Evolutionary conservation across 148 eudicot species (phyloP).

Genomic region (Limonium bicolor): DNA sequence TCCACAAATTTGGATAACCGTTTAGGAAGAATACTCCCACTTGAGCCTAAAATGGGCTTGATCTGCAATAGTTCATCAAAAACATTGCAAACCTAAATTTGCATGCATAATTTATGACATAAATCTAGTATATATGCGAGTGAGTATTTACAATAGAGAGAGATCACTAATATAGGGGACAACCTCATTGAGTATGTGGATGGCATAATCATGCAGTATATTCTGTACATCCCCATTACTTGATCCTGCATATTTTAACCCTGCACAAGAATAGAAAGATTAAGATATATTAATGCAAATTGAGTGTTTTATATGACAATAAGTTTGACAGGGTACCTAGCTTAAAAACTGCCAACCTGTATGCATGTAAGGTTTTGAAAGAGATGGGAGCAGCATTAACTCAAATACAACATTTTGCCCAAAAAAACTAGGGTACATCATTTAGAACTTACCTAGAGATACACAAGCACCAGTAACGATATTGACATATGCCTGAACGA

Average conservation of each 20-base stretch:
- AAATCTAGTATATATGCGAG: no score
- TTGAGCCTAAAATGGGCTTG: slow-evolving; percentile 47
- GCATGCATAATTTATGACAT: slow-evolving; percentile 3
- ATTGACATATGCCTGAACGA: slow-evolving; percentile 87
- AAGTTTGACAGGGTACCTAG: no score
- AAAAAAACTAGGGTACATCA: no score
- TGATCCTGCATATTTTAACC: slow-evolving; percentile 90
- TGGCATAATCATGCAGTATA: slow-evolving; percentile 61
- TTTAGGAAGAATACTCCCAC: slow-evolving; percentile 35
- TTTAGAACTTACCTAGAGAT: slow-evolving; percentile 61
- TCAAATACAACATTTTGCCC: no score
- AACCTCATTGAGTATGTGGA: slow-evolving; percentile 86
- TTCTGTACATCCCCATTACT: slow-evolving; percentile 73
- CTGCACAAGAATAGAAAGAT: slow-evolving; percentile 19
- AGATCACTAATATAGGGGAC: no score
- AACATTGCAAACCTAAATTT: slow-evolving; percentile 2
- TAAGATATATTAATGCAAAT: background rate
- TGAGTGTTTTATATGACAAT: no score
- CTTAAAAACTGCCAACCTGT: no score
- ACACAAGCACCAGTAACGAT: slow-evolving; percentile 86
- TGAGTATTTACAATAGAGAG: no score
- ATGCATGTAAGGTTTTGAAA: no score
- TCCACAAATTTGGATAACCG: slow-evolving; percentile 77
- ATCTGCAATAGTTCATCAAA: slow-evolving; percentile 38
- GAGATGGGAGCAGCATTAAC: no score